Base-by-base conservation (phyloP, 2,329 filamentous ascomycete species). In the Tetracladium maxilliforme region DNA sequence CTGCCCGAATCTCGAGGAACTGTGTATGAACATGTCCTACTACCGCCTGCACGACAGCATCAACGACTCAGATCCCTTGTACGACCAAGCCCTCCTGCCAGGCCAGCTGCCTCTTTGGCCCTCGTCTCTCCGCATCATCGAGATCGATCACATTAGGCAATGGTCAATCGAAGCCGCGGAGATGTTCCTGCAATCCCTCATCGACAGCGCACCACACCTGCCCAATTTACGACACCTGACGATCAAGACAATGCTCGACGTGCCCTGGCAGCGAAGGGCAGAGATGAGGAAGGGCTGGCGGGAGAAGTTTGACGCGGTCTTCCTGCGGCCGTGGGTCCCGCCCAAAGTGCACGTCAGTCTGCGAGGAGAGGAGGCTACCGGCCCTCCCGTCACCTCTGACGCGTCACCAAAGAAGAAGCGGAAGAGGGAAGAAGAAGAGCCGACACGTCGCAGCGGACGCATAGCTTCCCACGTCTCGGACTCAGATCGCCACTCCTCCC, bases 31-130 rank as follows among this genome's bases (percentile, higher is more conserved):
- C 37, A 55, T 92, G 25, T 74, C 70, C 10, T 90, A 84, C 41
- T 86, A 72, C 48, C 77, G 74, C 34, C 65, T 72, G 20, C 70
- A 81, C 30, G 58, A 64, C 26, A 67, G 64, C 23, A 70, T 73
- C 34, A 68, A 70, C 24, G 79, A 90, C 39, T 70, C 74, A 2
- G 72, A 82, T 30, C 82, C 84, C 1, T 59, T 72, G 24, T 93
- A 86, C 41, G 68, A 78, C 1, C 54, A 65, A 12, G 61, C 86
- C 2, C 54, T 93, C n/a, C 47, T 49, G 2, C 54, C 60, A 8
- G 55, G 60, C 11, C 68, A 92, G 33, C 49, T 75, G 5, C 86
- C 87, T 1, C 67, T 61, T 1, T 95, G 87, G 87, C 86, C 87
- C 3, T 43, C 58, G 5, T 71, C 61, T 5, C 58, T 95, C 3